Evolutionary conservation across 2,329 filamentous ascomycete species (phyloP).

Genomic region (Aspergillus ustus): DNA sequence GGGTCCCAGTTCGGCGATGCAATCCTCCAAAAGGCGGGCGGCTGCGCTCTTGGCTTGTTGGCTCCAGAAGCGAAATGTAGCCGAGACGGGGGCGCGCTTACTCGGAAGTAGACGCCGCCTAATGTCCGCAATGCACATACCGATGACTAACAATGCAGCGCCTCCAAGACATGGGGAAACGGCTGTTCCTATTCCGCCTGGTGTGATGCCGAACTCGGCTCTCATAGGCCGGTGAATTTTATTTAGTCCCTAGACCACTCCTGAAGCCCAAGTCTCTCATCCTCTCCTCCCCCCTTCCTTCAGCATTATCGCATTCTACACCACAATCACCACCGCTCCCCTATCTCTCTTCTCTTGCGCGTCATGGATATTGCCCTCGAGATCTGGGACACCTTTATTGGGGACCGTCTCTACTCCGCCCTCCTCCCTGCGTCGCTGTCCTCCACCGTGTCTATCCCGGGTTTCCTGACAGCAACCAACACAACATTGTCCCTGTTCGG

Average conservation of each 20-base stretch:
- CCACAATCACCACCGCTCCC: slow-evolving; percentile 9
- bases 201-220: slow-evolving; percentile 32
- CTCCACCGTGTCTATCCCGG: slow-evolving; percentile 58
- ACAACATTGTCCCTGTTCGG: slow-evolving; percentile 60
- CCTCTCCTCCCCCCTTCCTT: slow-evolving; percentile 5
- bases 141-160: neutral
- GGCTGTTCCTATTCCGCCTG: slow-evolving; percentile 39
- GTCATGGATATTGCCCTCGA: slow-evolving; percentile 92
- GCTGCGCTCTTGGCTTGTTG: slow-evolving; percentile 36
- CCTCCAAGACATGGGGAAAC: slow-evolving; percentile 13
- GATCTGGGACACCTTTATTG: slow-evolving; percentile 77
- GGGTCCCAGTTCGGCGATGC: slow-evolving; percentile 15
- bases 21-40: slow-evolving; percentile 24
- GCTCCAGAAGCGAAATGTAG: slow-evolving; percentile 42
- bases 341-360: neutral
- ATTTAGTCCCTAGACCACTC: neutral
- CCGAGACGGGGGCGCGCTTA: slow-evolving; percentile 27
- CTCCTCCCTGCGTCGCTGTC: slow-evolving; percentile 65
- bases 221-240: slow-evolving; percentile 19
- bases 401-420: slow-evolving; percentile 77
- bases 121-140: neutral
- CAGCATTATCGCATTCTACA: neutral
- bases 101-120: neutral
- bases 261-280: neutral
- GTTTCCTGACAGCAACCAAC: slow-evolving; percentile 60